phyloP scores from a whole-genome alignment of 192 early-diverging fungal species.

The Phlyctochytrium bullatum region DNA sequence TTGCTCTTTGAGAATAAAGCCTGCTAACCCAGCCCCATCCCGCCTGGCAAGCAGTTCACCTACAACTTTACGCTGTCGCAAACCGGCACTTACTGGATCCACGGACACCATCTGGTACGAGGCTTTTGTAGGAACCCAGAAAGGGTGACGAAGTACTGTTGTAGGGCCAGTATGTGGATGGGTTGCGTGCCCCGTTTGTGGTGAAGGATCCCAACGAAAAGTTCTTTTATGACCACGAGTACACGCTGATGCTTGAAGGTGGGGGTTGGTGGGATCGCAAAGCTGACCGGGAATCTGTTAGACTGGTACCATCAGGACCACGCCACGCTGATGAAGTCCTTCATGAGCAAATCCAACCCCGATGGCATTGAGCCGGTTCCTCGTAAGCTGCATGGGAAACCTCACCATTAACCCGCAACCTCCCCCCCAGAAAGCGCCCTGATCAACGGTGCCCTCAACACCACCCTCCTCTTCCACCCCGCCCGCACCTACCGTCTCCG shows the following conservation, averaged over 20 bases:
- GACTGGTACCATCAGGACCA: constrained; percentile 13
- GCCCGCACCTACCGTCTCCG: constrained; percentile 71
- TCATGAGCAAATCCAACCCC: constrained; percentile 55
- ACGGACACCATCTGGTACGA: too few species aligned
- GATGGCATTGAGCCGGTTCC: constrained; percentile 53
- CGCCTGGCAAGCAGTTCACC: not conserved
- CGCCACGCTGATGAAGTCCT: constrained; percentile 53
- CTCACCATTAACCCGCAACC: constrained; percentile 36
- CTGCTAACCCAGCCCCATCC: too few species aligned
- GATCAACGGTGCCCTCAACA: constrained; percentile 33
- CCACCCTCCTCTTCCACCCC: constrained; percentile 52
- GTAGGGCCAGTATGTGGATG: not conserved
- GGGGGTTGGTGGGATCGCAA: not conserved
- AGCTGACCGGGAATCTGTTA: not conserved
- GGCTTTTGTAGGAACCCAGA: too few species aligned
- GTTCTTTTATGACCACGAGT: not conserved
- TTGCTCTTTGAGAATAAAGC: too few species aligned
- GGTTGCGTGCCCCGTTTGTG: not conserved
- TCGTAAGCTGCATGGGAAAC: too few species aligned
- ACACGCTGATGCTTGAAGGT: not conserved
- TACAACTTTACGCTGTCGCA: not conserved
- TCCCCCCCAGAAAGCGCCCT: constrained; percentile 59
- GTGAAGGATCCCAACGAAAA: not conserved
- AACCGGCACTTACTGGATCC: not conserved
- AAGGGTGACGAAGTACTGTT: too few species aligned